A percentile compares a stretch with the other conserved stretches of the same genome.
phyloP scores from a whole-genome alignment of 306 rosid genomes.

The Prunus dulcis region DNA sequence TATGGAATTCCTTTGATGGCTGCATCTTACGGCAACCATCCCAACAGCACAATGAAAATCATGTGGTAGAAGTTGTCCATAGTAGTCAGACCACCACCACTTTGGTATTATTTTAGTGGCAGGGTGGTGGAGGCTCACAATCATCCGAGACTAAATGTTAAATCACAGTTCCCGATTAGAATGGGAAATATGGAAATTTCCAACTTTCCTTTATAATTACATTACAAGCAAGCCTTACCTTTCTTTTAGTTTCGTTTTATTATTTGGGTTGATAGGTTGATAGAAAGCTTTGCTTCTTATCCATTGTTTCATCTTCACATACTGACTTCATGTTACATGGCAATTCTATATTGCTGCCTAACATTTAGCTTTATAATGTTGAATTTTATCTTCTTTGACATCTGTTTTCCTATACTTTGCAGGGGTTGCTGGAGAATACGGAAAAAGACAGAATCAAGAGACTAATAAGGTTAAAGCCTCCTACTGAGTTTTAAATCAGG shows the following conservation, averaged over 20 bases:
- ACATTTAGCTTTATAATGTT: background rate
- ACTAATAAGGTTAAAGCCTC: constrained; percentile 83
- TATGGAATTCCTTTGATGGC: background rate
- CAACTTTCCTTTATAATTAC: too few species aligned
- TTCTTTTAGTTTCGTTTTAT: background rate
- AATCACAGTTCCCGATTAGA: background rate
- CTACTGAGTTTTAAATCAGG: constrained; percentile 58
- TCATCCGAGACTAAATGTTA: background rate
- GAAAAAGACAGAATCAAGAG: constrained; percentile 92
- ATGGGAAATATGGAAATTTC: background rate
- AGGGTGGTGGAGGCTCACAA: background rate
- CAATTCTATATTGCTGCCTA: background rate
- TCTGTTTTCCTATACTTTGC: constrained; percentile 22
- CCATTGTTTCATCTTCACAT: background rate
- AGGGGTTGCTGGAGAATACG: constrained; percentile 88
- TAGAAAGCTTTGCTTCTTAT: background rate
- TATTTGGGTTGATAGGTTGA: background rate
- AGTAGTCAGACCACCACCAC: constrained; percentile 10
- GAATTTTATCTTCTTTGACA: background rate
- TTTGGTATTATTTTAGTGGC: background rate
- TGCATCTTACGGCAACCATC: constrained; percentile 6
- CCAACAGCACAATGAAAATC: background rate
- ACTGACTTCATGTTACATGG: background rate
- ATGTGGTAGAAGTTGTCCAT: constrained; percentile 2
- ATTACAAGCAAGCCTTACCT: background rate